Percentiles rank a stretch among this genome's conserved stretches.
Evolutionary conservation across 2,329 filamentous ascomycete genomes (phyloP).

Genomic region (Knoxdaviesia proteae): DNA sequence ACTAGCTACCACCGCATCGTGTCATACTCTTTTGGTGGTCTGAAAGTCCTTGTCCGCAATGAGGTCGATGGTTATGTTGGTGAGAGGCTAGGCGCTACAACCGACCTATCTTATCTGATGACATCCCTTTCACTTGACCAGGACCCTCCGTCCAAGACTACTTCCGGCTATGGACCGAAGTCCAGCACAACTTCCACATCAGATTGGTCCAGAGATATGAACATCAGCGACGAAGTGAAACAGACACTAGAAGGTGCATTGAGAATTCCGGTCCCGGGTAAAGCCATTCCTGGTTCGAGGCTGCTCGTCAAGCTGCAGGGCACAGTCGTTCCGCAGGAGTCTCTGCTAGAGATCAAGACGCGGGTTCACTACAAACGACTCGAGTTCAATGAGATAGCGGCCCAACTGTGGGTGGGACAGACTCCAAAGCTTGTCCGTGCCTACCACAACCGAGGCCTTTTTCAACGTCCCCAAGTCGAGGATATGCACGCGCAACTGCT

Average conservation of each 20-base stretch:
- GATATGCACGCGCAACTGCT: slow-evolving; percentile 12
- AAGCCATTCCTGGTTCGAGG: slow-evolving; percentile 6
- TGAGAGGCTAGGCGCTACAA: too few relatives aligned
- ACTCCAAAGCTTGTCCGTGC: slow-evolving; percentile 24
- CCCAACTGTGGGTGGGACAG: slow-evolving; percentile 24
- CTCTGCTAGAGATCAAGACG: slow-evolving; percentile 24
- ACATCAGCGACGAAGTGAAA: too few relatives aligned
- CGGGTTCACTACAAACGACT: slow-evolving; percentile 13
- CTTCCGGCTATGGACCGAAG: too few relatives aligned
- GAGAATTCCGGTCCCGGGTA: too few relatives aligned
- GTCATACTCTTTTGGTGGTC: slow-evolving; percentile 18
- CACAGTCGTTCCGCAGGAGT: slow-evolving; percentile 11
- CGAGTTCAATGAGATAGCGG: slow-evolving; percentile 13
- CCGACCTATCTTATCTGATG: too few relatives aligned
- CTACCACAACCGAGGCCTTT: slow-evolving; percentile 17
- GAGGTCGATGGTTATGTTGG: slow-evolving; percentile 21
- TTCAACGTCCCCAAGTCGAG: slow-evolving; percentile 14
- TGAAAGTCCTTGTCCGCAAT: slow-evolving; percentile 20
- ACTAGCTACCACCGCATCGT: slow-evolving; percentile 25
- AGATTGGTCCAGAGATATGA: too few relatives aligned
- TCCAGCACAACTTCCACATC: too few relatives aligned
- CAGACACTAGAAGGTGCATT: too few relatives aligned
- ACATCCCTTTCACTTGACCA: too few relatives aligned
- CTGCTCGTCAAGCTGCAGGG: slow-evolving; percentile 13
- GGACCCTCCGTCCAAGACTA: too few relatives aligned